Base-by-base conservation (phyloP, 768 basidiomycete genomes). In the Termitomyces sp. region DNA sequence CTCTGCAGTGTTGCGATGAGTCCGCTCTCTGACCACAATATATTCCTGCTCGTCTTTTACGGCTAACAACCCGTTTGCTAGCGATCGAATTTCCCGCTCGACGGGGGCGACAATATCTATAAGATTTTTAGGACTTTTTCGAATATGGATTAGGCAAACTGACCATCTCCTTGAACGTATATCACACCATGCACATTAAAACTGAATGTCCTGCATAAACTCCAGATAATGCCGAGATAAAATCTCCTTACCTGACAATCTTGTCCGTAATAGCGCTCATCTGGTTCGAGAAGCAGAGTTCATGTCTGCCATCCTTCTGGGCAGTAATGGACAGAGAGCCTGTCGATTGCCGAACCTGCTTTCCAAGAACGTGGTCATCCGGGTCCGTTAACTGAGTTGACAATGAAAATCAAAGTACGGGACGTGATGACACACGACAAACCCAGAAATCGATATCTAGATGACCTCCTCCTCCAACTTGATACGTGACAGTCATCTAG, bases 21-120 rank as follows among this genome's bases (percentile, higher is more conserved):
- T 87, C 59, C 82, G 81, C 72, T 99, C 97, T 51, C 97, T 83
- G 30, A 98, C 87, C 33, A 96, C 90, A 61, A 99, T 94, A 73
- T 99, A 99, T 72, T 98, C 97, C 70, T 98, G 96, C 70, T 99
- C 97, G 67, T 99, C 97, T 75, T 98, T 98, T 63, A 99, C 94
- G 10, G 90, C 76, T 56, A 88, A 82, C 50, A 98, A 75, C 9
- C 88, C 93, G 54, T 84, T 83, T 14, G 92, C 85, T 28, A 99
- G 75, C 32, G 82, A 75, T 24, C 97, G 87, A 61, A 98, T 95
- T 79, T 98, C 96, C 57, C 90, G 86, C 71, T 99, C 97, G 52
- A 99, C 92, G 7, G 97, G 97, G 10, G 96, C 95, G 57, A 96
- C 90, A 18, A 87, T 80, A 63, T 92, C 92, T 82, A 40, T 40